Base-by-base conservation (phyloP, 73 alveolate genomes). In the Stentor roeselii region DNA sequence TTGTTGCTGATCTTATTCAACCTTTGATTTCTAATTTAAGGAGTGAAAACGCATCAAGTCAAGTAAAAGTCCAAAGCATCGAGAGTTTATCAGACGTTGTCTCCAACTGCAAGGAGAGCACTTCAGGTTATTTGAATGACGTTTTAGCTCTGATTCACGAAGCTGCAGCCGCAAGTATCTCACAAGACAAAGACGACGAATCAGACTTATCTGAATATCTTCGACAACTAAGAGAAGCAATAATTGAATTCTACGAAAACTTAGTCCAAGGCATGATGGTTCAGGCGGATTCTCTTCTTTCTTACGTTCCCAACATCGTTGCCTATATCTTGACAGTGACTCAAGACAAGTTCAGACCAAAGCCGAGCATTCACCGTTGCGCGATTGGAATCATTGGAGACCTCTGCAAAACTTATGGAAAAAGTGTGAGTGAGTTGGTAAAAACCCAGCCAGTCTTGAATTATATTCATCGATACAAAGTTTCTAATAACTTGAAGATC, bases 111-210 rank as follows among this genome's bases (percentile, higher is more conserved):
- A 67, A 67, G 34, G 80, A 67, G 34, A 32, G 41, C 2, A 21
- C 37, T 30, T 36, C 21, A 21, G 42, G 42, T 30, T 67, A 30
- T 34, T n/a, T 67, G 27, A 21, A 21, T 67, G 41, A 67, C 11
- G 50, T 67, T 30, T 30, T 67, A 67, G 41, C 50, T 67, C 37
- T 67, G 34, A 67, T 67, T 67, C 27, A 34, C 21, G 80, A 21
- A 27, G 80, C 80, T 67, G 80, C 80, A 67, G 34, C n/a, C 14
- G 80, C 80, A 67, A 67, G 80, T 32, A 14, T 67, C 42, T 21
- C 80, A 0, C 1, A 27, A 21, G 37, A 27, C 21, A 67, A 67
- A 67, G 80, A 67, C 21, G 80, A 67, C 21, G 37, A 67, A 21
- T 15, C 21, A 15, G 80, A 67, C 80, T 11, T 67, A 21, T 67